phyloP scores from a whole-genome alignment of 345 rosid species.

The Camelina hispida region DNA sequence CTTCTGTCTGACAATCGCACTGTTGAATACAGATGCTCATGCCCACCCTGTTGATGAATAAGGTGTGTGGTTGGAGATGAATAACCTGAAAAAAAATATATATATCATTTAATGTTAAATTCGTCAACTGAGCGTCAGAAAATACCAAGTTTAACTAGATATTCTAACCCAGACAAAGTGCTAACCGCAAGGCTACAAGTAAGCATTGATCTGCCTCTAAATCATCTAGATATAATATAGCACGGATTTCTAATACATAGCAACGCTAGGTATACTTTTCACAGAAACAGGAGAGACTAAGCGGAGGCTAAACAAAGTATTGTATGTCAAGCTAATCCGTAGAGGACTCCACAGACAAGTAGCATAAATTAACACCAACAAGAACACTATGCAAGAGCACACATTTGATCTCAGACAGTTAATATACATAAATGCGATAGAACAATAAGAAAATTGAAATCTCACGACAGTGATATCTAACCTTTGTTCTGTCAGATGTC shows the following conservation, averaged over 20 bases:
- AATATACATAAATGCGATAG: constrained; percentile 1
- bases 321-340: constrained; percentile 4
- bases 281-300: constrained; percentile 16
- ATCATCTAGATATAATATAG: constrained; percentile 24
- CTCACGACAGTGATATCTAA: constrained; percentile 40
- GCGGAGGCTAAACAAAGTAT: constrained; percentile 21
- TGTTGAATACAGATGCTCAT: constrained; percentile 79
- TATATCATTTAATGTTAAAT: constrained; percentile 9
- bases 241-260: constrained; percentile 5
- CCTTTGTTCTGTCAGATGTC: constrained; percentile 99
- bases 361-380: constrained; percentile 28
- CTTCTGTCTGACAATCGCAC: constrained; percentile 73
- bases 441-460: constrained; percentile 22
- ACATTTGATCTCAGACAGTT: constrained; percentile 13
- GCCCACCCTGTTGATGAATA: constrained; percentile 86
- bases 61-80: constrained; percentile 88
- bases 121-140: constrained; percentile 7
- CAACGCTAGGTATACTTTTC: constrained; percentile 14
- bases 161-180: constrained; percentile 22
- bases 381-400: constrained; percentile 20
- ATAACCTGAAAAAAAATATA: constrained; percentile 64
- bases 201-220: constrained; percentile 23
- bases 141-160: constrained; percentile 16
- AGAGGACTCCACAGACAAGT: constrained; percentile 1
- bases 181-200: neutral